phyloP scores from a whole-genome alignment of 169 alveolate genomes.

The Babesia ovis region DNA sequence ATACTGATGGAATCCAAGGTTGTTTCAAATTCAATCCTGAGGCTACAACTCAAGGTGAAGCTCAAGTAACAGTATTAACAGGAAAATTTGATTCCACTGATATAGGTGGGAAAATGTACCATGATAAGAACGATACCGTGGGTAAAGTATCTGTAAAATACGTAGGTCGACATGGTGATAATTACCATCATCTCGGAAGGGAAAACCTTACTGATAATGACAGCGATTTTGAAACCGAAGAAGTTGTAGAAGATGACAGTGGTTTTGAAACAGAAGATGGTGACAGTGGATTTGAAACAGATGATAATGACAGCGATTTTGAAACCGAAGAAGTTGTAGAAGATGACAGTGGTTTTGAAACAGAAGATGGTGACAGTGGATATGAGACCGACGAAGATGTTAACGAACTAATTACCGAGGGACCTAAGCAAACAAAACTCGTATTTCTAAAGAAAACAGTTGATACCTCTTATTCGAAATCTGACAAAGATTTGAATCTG shows the following conservation, averaged over 20 bases:
- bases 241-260: not conserved
- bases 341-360: not conserved
- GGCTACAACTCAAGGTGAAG: not conserved
- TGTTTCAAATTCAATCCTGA: not conserved
- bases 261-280: slow-evolving; percentile 3
- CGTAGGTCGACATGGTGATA: not conserved
- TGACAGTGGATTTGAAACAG: too few species aligned
- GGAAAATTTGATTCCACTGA: not conserved
- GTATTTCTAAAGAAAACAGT: not conserved
- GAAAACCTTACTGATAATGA: slow-evolving; percentile 12
- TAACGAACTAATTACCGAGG: slow-evolving; percentile 15
- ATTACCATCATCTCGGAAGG: not conserved
- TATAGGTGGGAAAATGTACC: not conserved
- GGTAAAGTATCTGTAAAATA: not conserved
- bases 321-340: slow-evolving; percentile 29
- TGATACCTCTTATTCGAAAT: not conserved
- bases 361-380: slow-evolving; percentile 12
- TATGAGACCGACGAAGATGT: too few species aligned
- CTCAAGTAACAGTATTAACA: not conserved
- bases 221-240: slow-evolving; percentile 17
- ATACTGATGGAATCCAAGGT: not conserved
- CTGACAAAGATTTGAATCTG: not conserved
- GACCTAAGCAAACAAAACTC: too few species aligned
- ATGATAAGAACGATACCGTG: not conserved
- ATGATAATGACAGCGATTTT: slow-evolving; percentile 14